Conservation (phyloP, 805 yeast genomes). For the Ogataea ramenticola region DNA sequence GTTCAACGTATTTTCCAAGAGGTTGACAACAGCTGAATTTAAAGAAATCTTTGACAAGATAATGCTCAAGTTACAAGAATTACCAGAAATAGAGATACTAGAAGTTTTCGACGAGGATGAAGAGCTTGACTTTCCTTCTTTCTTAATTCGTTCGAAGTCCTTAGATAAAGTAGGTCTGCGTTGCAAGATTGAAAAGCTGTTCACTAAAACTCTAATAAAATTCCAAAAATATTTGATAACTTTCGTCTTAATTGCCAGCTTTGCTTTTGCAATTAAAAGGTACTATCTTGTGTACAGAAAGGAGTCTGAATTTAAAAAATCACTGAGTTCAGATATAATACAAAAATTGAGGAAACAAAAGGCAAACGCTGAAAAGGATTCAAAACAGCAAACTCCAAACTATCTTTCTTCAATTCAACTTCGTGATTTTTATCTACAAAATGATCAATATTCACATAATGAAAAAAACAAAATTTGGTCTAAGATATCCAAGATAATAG, state of each 20-base stretch:
- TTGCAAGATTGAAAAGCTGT: constrained; percentile 19
- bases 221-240: constrained; percentile 1
- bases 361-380: constrained; percentile 23
- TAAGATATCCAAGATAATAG: constrained; percentile 46
- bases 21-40: constrained; percentile 11
- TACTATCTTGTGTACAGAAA: constrained; percentile 18
- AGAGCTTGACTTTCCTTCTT: constrained; percentile 1
- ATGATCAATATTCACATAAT: constrained; percentile 27
- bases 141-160: constrained; percentile 19
- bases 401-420: constrained; percentile 67
- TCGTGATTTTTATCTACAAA: constrained; percentile 52
- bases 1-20: constrained; percentile 38
- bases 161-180: constrained; percentile 19
- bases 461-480: constrained; percentile 51
- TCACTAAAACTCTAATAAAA: constrained; percentile 14
- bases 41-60: constrained; percentile 21
- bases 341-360: constrained; percentile 43
- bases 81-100: neutral
- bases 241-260: neutral
- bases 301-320: constrained; percentile 35
- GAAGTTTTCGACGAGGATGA: neutral
- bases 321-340: constrained; percentile 41
- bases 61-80: neutral
- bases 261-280: constrained; percentile 28
- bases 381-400: constrained; percentile 28